Evolutionary conservation across 2,329 filamentous ascomycete species (phyloP).

Genomic region (Teratosphaeria nubilosa): DNA sequence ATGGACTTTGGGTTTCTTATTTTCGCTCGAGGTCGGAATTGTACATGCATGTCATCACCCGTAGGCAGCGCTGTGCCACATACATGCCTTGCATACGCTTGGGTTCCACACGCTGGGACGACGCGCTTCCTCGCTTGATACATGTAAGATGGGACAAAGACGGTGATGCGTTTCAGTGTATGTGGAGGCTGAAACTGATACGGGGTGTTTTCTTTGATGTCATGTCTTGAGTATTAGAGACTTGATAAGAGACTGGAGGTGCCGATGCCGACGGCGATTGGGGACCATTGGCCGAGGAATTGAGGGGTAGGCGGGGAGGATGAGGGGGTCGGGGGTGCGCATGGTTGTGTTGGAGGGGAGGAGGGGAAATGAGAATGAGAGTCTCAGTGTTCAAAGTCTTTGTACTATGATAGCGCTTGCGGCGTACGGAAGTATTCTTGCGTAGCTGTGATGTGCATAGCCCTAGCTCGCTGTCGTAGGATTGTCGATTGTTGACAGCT

Average conservation of each 20-base stretch:
- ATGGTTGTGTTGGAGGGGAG: too few species aligned
- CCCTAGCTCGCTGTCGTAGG: background rate
- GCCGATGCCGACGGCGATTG: conserved; percentile 10
- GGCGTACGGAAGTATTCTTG: background rate
- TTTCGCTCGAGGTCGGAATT: too few species aligned
- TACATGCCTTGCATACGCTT: too few species aligned
- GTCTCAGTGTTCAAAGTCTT: background rate
- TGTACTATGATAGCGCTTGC: background rate
- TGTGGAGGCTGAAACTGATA: background rate
- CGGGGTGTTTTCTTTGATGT: too few species aligned
- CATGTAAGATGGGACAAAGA: too few species aligned
- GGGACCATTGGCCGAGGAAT: background rate
- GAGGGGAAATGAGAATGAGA: background rate
- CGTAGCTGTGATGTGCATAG: background rate
- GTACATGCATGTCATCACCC: too few species aligned
- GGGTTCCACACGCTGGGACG: too few species aligned
- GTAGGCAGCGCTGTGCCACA: too few species aligned
- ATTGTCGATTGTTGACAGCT: background rate
- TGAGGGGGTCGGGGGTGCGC: background rate
- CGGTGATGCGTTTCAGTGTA: background rate
- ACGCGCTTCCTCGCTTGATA: too few species aligned
- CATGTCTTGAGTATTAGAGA: too few species aligned
- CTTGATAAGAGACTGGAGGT: conserved; percentile 14
- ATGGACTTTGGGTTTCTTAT: too few species aligned
- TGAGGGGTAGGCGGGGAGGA: background rate